Base-by-base conservation (phyloP, 2,329 filamentous ascomycete species). In the Calonectria naviculata region DNA sequence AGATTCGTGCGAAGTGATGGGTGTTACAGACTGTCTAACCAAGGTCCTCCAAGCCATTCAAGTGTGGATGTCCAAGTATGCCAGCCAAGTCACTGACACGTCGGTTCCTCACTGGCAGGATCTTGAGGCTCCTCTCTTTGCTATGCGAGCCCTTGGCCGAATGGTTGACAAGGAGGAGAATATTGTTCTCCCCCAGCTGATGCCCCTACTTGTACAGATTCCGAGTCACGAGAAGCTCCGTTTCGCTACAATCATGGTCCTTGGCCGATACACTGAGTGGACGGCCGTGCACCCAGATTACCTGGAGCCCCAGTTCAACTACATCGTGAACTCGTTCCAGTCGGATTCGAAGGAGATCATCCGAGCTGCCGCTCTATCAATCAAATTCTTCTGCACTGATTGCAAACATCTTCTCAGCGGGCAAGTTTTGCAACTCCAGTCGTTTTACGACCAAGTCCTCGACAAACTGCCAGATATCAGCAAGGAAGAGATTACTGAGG, bases 261-360 rank as follows among this genome's bases (percentile, higher is more conserved):
- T 99, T 26, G 97, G 95, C 42, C 91, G 97, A 73, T 99, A 99
- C 81, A 99, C 97, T 0, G 96, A 98, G 83, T 99, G 97, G 97
- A 99, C 97, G 0, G 92, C 97, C 6, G 92, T 95, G 58, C 97
- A 99, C 79, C 94, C 96, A 0, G 95, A 98, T 70, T 97, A 96
- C 54, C 88, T 99, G 10, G 94, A 98, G 82, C 89, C 94, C 10
- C 97, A 99, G 83, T 94, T 99, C 80, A 95, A 95, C 79, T 99
- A 97, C 84, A 97, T 99, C 79, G 95, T 98, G 75, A 93, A 93
- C 5, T 97, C 95, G 0, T 99, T 99, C 84, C 90, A 94, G 75
- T 94, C 96, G 69, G 91, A 92, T 47, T 98, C 95, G 0, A 94
- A 93, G 78, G 97, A 99, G 80, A 95, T 99, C 67, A 90, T 98